Evolutionary conservation across 495 filamentous ascomycete species (phyloP), one percentile per base, ranked within the genome.

Genomic region (Penicillium samsonianum): DNA sequence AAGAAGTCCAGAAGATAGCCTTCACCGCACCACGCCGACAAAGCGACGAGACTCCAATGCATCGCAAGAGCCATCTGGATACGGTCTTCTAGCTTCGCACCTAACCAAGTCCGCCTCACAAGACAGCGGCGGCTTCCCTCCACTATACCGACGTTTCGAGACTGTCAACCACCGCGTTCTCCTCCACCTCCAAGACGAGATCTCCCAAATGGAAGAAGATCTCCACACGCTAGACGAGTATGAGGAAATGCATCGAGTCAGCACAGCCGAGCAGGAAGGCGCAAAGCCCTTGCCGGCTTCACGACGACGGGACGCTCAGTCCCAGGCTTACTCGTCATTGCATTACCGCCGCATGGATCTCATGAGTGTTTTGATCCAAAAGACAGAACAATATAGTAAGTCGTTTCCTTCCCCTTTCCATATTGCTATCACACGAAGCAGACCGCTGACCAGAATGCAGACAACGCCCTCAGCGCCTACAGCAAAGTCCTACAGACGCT

Each of bases 141-240:
- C 90, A 7, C 82, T 97, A 16, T 96, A 95, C 70, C 86, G 92
- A 35, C 88, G 88, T 57, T 97, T 97, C 64, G 88, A 89, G 65
- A 79, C 82, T 9, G 73, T 96, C 5, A 96, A 96, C 64, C 90
- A 96, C 66, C 87, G 93, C 17, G 77, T 96, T 12, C 79, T 97
- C 3, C 78, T 97, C 2, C 84, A 94, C 64, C 82, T 97, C 1
- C 92, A 96, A 73, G 90, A 94, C 65, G 91, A 96, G 67, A 84
- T 96, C 38, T 78, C 83, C 2, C 88, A 93, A 50, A 77, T 94
- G 49, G 90, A 92, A 63, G 86, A 89, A 62, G 84, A 90, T 38
- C 77, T 94, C 0, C 80, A 83, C n/a, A 73, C 78, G 1, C 72
- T 93, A 0, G 91, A 96, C 60, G 82, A 84, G 31, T 80, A 83